Base-by-base conservation (phyloP, 2,329 filamentous ascomycete species). In the Zasmidium angulare region DNA sequence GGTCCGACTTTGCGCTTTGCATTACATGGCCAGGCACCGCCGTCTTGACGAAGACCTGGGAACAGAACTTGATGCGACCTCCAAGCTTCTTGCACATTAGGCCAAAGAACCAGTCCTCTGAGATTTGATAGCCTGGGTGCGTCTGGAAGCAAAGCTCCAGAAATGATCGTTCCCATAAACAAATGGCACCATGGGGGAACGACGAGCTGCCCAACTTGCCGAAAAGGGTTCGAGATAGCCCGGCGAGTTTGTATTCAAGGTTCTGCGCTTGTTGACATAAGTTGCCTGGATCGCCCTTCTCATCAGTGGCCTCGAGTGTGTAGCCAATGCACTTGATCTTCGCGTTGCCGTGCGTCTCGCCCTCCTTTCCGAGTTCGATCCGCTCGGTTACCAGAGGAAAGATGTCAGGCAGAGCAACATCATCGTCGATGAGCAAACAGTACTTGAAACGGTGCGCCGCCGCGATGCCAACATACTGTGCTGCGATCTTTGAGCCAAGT, bases 101-200 rank as follows among this genome's bases (percentile, higher is more conserved):
- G n/a, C 80, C 80, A 43, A 82, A 80, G 69, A 80, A 82, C 80
- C 80, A 82, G 65, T 82, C 80, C 53, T 82, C 80, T 0, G 77
- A 79, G 9, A 82, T 76, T 1, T 73, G 77, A 65, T 80, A 82
- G 0, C 80, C 80, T 0, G 80, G 79, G 60, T 82, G 80, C 29
- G 70, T 43, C n/a, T 43, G 36, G n/a, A 43, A 43, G 36, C 64
- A 82, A 81, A 1, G 76, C 77, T 74, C 9, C 82, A 69, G 43
- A 81, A 77, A n/a, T 78, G 67, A 1, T 77, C 72, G 56, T 81
- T 61, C 60, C 76, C 80, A 82, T 1, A 82, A 71, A 9, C 77
- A 77, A 46, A 82, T 82, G 12, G 80, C 80, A 9, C 80, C 80
- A 56, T 82, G 80, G 0, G 80, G 79, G 59, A 82, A 82, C 0